These are phyloP conservation scores for Pseudocercospora crystallina DNA, from an alignment of 2,329 filamentous ascomycete genomes.

Conservation along the genomic window DNA sequence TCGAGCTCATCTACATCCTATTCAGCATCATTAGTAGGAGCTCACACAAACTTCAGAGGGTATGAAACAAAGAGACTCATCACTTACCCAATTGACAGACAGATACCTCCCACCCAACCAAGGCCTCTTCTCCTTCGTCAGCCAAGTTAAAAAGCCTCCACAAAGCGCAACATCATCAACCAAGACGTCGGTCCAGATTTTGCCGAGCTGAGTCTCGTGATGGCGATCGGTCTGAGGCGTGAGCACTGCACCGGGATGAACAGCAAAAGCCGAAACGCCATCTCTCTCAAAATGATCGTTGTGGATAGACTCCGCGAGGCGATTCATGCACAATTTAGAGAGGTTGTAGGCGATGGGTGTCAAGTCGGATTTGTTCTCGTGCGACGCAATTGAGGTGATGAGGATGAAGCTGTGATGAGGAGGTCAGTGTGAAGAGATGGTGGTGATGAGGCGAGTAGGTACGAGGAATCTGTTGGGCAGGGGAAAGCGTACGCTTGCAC, in stretches of 20 bases:
- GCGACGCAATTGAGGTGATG: slow-evolving; percentile 19
- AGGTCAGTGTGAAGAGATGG: background rate
- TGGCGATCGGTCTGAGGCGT: slow-evolving; percentile 14
- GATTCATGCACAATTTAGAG: slow-evolving; percentile 18
- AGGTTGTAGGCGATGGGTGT: slow-evolving; percentile 18
- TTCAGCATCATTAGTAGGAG: no score
- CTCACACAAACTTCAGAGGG: no score
- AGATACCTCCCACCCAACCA: slow-evolving; percentile 16
- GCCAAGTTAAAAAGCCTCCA: slow-evolving; percentile 18
- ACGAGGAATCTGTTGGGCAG: no score
- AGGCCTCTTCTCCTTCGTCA: slow-evolving; percentile 14
- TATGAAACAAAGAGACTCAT: no score
- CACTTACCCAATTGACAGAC: slow-evolving; percentile 9
- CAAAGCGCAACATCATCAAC: slow-evolving; percentile 16
- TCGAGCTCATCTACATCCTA: slow-evolving; percentile 15
- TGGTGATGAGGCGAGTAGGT: background rate
- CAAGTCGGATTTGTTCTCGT: slow-evolving; percentile 11
- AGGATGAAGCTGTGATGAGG: slow-evolving; percentile 2
- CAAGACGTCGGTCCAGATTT: slow-evolving; percentile 11
- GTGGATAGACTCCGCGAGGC: slow-evolving; percentile 17
- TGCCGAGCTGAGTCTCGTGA: slow-evolving; percentile 13
- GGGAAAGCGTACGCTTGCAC: background rate
- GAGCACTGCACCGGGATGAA: slow-evolving; percentile 19
- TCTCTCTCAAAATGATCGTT: slow-evolving; percentile 12
- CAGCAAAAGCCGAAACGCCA: slow-evolving; percentile 13